phyloP scores from a whole-genome alignment of 2,329 filamentous ascomycete species.

The Penicillium concentricum region DNA sequence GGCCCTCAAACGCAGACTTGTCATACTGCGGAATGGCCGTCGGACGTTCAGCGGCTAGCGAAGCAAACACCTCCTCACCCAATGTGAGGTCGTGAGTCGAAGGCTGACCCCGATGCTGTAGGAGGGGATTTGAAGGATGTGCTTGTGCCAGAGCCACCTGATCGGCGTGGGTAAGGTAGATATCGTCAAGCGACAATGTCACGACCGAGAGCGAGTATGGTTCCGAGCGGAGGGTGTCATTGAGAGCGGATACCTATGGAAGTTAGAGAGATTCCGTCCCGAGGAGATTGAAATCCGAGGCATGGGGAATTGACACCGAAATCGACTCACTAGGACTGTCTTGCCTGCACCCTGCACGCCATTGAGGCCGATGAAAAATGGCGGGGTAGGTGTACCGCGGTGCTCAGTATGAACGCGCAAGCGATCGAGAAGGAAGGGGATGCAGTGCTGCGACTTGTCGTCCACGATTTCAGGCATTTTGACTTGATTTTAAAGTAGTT shows the following conservation, averaged over 20 bases:
- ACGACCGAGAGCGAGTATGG: slow-evolving; percentile 63
- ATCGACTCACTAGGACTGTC: slow-evolving; percentile 70
- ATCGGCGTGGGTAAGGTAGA: slow-evolving; percentile 73
- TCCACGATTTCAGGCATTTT: slow-evolving; percentile 60
- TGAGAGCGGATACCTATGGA: slow-evolving; percentile 59
- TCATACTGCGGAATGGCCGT: slow-evolving; percentile 74
- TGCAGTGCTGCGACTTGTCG: slow-evolving; percentile 75
- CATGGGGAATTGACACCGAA: background rate
- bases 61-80: slow-evolving; percentile 61
- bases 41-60: slow-evolving; percentile 52
- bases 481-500: background rate
- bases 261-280: slow-evolving; percentile 4
- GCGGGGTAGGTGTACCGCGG: slow-evolving; percentile 47
- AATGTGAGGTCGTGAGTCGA: slow-evolving; percentile 77
- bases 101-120: slow-evolving; percentile 81
- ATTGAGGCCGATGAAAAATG: slow-evolving; percentile 85
- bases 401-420: slow-evolving; percentile 53
- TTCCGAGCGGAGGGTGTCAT: slow-evolving; percentile 57
- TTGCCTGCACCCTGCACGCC: slow-evolving; percentile 92
- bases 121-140: slow-evolving; percentile 69
- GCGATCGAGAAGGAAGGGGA: slow-evolving; percentile 70
- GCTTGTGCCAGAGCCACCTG: slow-evolving; percentile 64
- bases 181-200: slow-evolving; percentile 82
- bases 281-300: slow-evolving; percentile 7
- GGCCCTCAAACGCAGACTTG: slow-evolving; percentile 73